Percentiles rank a stretch among this genome's conserved stretches.
phyloP scores from a whole-genome alignment of 1,139 yeast species.

The Dujonia santamariae region DNA sequence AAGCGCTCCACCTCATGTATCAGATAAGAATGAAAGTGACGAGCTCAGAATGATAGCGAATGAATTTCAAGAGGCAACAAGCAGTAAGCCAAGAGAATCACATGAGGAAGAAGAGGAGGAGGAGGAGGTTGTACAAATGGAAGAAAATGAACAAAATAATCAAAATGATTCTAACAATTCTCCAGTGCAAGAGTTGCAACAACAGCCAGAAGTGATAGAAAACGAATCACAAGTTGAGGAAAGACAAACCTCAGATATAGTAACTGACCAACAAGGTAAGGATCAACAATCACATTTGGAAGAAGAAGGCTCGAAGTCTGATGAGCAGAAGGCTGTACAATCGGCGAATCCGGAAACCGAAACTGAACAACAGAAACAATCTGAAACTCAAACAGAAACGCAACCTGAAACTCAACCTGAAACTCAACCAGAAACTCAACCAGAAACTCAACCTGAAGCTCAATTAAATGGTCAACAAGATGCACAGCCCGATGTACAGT shows the following conservation, averaged over 20 bases:
- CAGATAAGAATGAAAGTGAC: constrained; percentile 13
- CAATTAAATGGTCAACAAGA: too few relatives aligned
- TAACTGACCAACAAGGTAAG: neutral
- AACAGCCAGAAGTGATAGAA: neutral
- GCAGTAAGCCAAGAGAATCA: neutral
- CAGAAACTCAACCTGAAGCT: too few relatives aligned
- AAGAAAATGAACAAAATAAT: too few relatives aligned
- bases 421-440: too few relatives aligned
- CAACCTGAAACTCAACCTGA: too few relatives aligned
- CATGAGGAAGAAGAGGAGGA: neutral
- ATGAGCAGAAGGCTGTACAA: neutral
- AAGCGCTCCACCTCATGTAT: constrained; percentile 8
- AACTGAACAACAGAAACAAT: too few relatives aligned
- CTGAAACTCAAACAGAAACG: neutral
- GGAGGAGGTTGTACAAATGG: too few relatives aligned
- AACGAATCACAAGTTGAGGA: constrained; percentile 1
- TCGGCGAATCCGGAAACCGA: constrained; percentile 3
- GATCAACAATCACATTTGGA: neutral
- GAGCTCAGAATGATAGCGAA: constrained; percentile 18
- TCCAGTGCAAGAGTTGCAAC: constrained; percentile 1
- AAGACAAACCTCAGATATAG: neutral
- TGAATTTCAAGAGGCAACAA: constrained; percentile 17
- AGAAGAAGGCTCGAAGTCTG: neutral
- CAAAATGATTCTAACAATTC: too few relatives aligned
- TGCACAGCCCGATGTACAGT: too few relatives aligned